Base-by-base conservation (phyloP, 768 basidiomycete genomes). In the Piloderma croceum region DNA sequence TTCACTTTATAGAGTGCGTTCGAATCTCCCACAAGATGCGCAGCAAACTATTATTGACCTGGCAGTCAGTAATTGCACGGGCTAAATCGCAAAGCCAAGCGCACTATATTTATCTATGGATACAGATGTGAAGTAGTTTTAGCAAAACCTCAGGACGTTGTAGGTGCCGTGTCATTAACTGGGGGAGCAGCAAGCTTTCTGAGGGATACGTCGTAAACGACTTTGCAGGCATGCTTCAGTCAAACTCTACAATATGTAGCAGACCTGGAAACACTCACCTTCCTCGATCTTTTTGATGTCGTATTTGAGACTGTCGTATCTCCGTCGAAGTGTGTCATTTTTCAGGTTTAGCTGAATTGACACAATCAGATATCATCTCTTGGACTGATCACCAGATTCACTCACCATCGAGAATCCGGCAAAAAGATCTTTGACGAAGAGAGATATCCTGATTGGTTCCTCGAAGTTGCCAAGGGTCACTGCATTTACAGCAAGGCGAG, bases 211-310 rank as follows among this genome's bases (percentile, higher is more conserved):
- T 90, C 88, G 52, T 90, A 90, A 2, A 90, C 88, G 36, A 90
- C 87, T 90, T 46, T 17, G 42, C 25, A 10, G 17, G 20, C 15
- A 31, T 29, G 48, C 34, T 46, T 22, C 39, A 22, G 27, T 29
- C 27, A 31, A 38, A 20, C 36, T 39, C 32, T 17, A n/a, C 23
- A 19, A 22, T 34, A 41, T 27, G 39, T 34, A 23, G 24, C 12
- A 24, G 24, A 20, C 21, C 36, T 39, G n/a, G 32, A 35, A 19
- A 21, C 22, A 49, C 67, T 35, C 41, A 76, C 88, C 87, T 79
- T 90, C 88, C 64, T 90, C 87, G 13, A 90, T 83, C 52, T 88
- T 89, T 59, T 89, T 89, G 46, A 90, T 74, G 55, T 89, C 88
- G 47, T 90, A 90, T 53, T 90, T 90, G 24, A 90, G 65, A 47